These are phyloP conservation scores for Blastobotrys muscicola DNA, from an alignment of 805 yeast genomes.

Conservation along the genomic window DNA sequence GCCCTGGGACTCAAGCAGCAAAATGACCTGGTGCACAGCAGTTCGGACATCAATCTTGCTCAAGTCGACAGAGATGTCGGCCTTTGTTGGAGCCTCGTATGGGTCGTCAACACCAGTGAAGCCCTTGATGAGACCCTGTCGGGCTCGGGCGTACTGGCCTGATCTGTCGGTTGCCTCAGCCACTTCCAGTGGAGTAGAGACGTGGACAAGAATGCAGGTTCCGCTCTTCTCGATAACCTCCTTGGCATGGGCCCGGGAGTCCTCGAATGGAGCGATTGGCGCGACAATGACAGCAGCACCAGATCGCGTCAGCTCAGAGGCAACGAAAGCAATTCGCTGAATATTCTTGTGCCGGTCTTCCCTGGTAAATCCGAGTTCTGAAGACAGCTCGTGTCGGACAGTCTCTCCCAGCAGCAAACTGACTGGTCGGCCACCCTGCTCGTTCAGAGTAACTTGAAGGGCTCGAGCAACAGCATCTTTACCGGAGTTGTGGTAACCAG, in stretches of 20 bases:
- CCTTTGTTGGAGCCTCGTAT: constrained; percentile 40
- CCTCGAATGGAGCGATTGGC: constrained; percentile 39
- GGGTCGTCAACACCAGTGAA: constrained; percentile 38
- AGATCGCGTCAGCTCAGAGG: constrained; percentile 72
- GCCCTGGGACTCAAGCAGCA: constrained; percentile 72
- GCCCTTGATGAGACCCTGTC: constrained; percentile 38
- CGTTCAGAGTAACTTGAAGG: constrained; percentile 81
- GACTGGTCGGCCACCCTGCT: constrained; percentile 77
- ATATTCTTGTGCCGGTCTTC: constrained; percentile 32
- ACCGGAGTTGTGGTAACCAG: constrained; percentile 51
- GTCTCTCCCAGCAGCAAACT: constrained; percentile 44
- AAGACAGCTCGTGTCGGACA: constrained; percentile 31
- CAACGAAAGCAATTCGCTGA: constrained; percentile 49
- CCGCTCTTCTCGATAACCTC: constrained; percentile 40
- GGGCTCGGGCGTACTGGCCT: constrained; percentile 40
- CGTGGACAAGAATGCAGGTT: constrained; percentile 42
- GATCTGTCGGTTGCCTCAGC: constrained; percentile 40
- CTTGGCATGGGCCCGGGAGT: constrained; percentile 35
- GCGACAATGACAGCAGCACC: constrained; percentile 85
- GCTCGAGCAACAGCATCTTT: constrained; percentile 67
- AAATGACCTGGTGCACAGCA: constrained; percentile 64
- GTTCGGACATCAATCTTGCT: constrained; percentile 50
- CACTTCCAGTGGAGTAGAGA: constrained; percentile 39
- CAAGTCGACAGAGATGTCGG: constrained; percentile 50
- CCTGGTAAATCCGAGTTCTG: constrained; percentile 33